Conservation (phyloP, 305 asterid genomes). For the Rubia peregrina region DNA sequence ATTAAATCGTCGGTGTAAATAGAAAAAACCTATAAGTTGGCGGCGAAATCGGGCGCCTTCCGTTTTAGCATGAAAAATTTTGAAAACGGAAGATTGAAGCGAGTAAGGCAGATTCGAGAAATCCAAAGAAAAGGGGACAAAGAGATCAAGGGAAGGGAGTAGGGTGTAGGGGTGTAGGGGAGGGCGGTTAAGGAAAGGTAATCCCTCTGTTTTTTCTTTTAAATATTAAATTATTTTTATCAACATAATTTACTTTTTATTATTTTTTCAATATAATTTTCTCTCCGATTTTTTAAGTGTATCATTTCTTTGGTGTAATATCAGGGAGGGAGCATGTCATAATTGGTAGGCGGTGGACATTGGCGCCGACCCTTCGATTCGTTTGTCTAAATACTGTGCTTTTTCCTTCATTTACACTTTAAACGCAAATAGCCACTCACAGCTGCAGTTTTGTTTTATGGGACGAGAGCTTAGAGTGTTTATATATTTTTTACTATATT, state of each 20-base stretch:
- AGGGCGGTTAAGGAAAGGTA: conserved; percentile 11
- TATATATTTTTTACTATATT: too few relatives aligned
- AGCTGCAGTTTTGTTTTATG: background rate
- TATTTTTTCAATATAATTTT: too few relatives aligned
- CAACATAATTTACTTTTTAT: too few relatives aligned
- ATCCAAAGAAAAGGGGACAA: background rate
- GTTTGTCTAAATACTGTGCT: conserved; percentile 3
- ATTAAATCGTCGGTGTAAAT: background rate
- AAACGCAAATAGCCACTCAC: background rate
- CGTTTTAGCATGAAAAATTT: conserved; percentile 14
- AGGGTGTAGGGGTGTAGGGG: background rate
- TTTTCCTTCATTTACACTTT: background rate
- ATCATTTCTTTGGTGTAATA: too few relatives aligned
- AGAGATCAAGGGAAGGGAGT: background rate
- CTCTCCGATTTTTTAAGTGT: too few relatives aligned
- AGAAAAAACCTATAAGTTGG: background rate
- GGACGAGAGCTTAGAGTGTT: too few relatives aligned
- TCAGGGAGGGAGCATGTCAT: too few relatives aligned
- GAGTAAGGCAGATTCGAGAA: background rate
- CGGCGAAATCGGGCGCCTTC: conserved; percentile 17
- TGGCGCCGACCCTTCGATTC: conserved; percentile 24
- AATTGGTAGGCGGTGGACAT: conserved; percentile 29
- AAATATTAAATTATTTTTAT: too few relatives aligned
- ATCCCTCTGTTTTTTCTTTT: too few relatives aligned
- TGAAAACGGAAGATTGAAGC: conserved; percentile 16